Conservation (phyloP, 2,329 filamentous ascomycete species). For the Sarocladium strictum region DNA sequence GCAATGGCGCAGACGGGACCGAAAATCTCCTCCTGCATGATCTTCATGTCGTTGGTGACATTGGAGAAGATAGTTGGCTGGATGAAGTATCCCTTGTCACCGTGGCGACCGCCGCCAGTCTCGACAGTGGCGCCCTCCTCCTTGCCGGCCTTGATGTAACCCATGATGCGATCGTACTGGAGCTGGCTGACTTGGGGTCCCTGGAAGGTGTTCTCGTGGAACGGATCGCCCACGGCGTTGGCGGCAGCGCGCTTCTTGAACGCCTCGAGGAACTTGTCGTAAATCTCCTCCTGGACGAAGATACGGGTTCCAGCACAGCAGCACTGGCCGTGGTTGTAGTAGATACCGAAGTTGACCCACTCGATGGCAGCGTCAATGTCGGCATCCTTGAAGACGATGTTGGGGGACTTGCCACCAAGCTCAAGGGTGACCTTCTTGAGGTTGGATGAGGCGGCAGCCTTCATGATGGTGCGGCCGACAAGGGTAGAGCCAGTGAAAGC, state of each 20-base stretch:
- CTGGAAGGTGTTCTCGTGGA: slow-evolving; percentile 70
- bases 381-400: slow-evolving; percentile 69
- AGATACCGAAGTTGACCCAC: slow-evolving; percentile 64
- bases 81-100: slow-evolving; percentile 76
- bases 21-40: slow-evolving; percentile 84
- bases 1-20: slow-evolving; percentile 74
- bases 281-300: slow-evolving; percentile 75
- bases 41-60: slow-evolving; percentile 74
- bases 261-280: slow-evolving; percentile 71
- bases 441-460: slow-evolving; percentile 66
- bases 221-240: slow-evolving; percentile 76
- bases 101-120: slow-evolving; percentile 42
- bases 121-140: slow-evolving; percentile 52
- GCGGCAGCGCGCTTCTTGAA: slow-evolving; percentile 67
- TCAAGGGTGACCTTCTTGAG: slow-evolving; percentile 73
- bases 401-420: slow-evolving; percentile 69
- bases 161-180: slow-evolving; percentile 81
- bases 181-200: slow-evolving; percentile 75
- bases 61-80: slow-evolving; percentile 80
- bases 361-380: slow-evolving; percentile 67
- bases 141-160: slow-evolving; percentile 60
- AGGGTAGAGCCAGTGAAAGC: slow-evolving; percentile 70
- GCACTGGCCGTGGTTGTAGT: slow-evolving; percentile 54
- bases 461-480: slow-evolving; percentile 67
- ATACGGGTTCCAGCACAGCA: slow-evolving; percentile 71